Base-by-base conservation (phyloP, 2,329 filamentous ascomycete species). In the Fusarium veterinarium region DNA sequence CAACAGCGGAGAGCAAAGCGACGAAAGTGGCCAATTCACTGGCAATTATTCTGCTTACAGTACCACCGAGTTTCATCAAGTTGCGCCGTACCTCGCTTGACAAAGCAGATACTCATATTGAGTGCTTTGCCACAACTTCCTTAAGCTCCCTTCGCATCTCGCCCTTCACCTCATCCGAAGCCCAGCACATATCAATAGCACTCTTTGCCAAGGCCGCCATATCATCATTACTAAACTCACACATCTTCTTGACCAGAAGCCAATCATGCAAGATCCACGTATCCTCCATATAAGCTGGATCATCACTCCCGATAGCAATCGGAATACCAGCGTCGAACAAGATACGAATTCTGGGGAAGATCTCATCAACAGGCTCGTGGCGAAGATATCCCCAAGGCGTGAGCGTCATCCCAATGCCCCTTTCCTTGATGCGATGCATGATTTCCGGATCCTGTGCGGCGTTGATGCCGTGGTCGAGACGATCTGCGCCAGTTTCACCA, bases 211-310 rank as follows among this genome's bases (percentile, higher is more conserved):
- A 71, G 31, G 74, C 70, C 0, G 84, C 78, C 79, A 88, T 84
- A 2, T 87, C 84, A 3, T 23, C 42, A 6, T 72, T 25, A 12
- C 11, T 42, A 8, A 73, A 73, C 0, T 5, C 37, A 8, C 71
- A 72, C 59, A 74, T 65, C n/a, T 49, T 64, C 59, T 84, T 80
- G 3, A 70, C 79, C 25, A 88, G 79, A 1, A 71, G 51, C n/a
- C 60, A 28, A 23, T 71, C 40, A 7, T 73, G 83, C 79, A 87
- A 84, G 58, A 77, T 72, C 74, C 73, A 77, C 0, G 56, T 56
- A 80, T 93, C 91, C 5, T 92, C 91, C 82, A 95, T 94, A 76
- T 93, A 93, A 9, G 90, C 91, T 59, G 91, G 91, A 77, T 93
- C 91, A 77, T 93, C 91, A 71, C 89, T 91, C 77, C 92, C 93